Evolutionary conservation across 345 rosid species (phyloP).

Genomic region (Moringa oleifera): DNA sequence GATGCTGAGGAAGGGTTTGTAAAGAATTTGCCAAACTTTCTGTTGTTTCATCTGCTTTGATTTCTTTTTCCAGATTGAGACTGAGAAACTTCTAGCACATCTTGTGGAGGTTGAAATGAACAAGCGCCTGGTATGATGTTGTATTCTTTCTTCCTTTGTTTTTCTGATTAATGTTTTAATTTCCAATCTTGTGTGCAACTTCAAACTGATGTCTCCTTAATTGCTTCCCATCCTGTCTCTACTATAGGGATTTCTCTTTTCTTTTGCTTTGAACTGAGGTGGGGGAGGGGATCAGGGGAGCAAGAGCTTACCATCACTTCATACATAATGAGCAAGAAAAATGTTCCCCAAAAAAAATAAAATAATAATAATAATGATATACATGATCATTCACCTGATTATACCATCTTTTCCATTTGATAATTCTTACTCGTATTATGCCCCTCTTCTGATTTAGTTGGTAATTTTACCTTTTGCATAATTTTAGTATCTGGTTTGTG

Average conservation of each 20-base stretch:
- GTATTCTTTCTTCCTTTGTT: not conserved
- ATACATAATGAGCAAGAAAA: too few species aligned
- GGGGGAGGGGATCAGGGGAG: too few species aligned
- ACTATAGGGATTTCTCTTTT: not conserved
- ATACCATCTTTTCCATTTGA: too few species aligned
- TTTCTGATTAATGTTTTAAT: not conserved
- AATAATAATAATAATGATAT: too few species aligned
- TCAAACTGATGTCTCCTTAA: not conserved
- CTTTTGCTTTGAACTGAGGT: too few species aligned
- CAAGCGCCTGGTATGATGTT: constrained; percentile 62
- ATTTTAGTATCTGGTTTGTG: not conserved
- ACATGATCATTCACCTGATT: too few species aligned
- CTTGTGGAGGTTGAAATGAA: constrained; percentile 95
- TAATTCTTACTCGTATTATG: too few species aligned
- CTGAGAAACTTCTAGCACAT: constrained; percentile 94
- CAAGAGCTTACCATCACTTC: not conserved
- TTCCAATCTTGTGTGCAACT: not conserved
- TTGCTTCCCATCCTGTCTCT: not conserved
- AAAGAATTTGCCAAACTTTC: constrained; percentile 1
- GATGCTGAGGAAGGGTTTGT: not conserved
- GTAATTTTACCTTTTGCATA: not conserved
- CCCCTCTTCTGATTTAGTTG: not conserved
- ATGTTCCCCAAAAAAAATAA: too few species aligned
- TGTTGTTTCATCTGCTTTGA: constrained; percentile 15
- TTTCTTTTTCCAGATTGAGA: constrained; percentile 66